A percentile compares a stretch with the other conserved stretches of the same genome.
These are phyloP conservation scores for Lactarius sanguifluus DNA, from an alignment of 768 basidiomycete species.

Conservation along the genomic window DNA sequence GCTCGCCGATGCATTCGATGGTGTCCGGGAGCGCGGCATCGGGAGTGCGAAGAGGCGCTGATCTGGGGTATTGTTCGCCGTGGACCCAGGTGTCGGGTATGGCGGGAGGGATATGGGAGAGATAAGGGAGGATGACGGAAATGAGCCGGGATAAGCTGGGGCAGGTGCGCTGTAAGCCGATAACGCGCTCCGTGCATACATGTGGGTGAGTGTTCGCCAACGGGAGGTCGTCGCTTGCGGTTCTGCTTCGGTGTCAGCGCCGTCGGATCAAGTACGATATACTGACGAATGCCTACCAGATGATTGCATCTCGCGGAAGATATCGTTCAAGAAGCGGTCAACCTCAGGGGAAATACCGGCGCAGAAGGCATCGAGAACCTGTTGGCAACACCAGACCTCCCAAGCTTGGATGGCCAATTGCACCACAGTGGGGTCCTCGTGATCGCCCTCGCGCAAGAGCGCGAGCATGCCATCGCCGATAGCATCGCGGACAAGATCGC, in stretches of 20 bases:
- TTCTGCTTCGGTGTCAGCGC: slow-evolving; percentile 30
- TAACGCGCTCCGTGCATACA: slow-evolving; percentile 32
- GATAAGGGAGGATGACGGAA: slow-evolving; percentile 25
- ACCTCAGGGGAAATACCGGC: slow-evolving; percentile 36
- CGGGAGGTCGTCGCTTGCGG: slow-evolving; percentile 39
- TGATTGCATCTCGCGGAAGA: slow-evolving; percentile 38
- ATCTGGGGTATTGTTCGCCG: slow-evolving; percentile 29
- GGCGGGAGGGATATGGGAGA: slow-evolving; percentile 29
- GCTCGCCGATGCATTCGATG: slow-evolving; percentile 27
- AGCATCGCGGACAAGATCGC: slow-evolving; percentile 34
- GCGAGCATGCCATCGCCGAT: slow-evolving; percentile 35
- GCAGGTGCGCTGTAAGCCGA: slow-evolving; percentile 31
- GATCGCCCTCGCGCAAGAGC: slow-evolving; percentile 34
- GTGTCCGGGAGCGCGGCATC: slow-evolving; percentile 20
- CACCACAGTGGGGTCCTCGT: slow-evolving; percentile 39
- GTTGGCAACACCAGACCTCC: slow-evolving; percentile 38
- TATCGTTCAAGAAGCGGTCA: slow-evolving; percentile 33
- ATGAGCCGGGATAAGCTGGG: slow-evolving; percentile 30
- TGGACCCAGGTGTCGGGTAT: slow-evolving; percentile 25
- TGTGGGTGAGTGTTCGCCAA: slow-evolving; percentile 40
- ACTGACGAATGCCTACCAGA: slow-evolving; percentile 32
- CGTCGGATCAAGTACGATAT: not conserved
- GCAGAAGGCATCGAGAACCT: slow-evolving; percentile 38
- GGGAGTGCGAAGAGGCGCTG: slow-evolving; percentile 22
- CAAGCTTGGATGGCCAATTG: slow-evolving; percentile 42